Base-by-base conservation (phyloP, 164 flowering plant species). In the Cinnamomum chago region DNA sequence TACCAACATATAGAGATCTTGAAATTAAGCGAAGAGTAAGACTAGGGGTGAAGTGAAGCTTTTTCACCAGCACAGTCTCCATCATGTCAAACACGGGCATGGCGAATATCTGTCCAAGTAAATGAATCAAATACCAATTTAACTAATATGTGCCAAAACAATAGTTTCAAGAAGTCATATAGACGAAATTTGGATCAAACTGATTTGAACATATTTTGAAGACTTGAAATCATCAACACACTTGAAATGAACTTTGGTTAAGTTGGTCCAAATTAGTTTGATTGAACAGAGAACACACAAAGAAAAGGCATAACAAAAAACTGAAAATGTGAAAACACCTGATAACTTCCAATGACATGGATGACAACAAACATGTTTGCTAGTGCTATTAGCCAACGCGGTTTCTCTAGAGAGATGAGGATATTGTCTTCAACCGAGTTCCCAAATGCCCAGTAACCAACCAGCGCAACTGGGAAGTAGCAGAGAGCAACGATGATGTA, bases 21-120 rank as follows among this genome's bases (percentile, higher is more conserved):
- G 85, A 76, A 17, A 83, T 15, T 74, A 89, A 83, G 1, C 90
- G 88, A 60, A 90, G 92, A 7, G 40, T 3, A 62, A 72, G 17
- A 66, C 79, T 52, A 2, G 91, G 93, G 11, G 78, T 62, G 72
- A 82, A 85, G 1, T 88, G 62, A 80, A 82, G 62, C 73, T 80
- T 83, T 77, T 74, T 74, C 72, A 91, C 91, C 65, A 87, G 58
- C 13, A 82, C 77, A 30, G 89, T 68, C 67, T 89, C 92, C 35
- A 86, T 18, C 92, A 88, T 89, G 80, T 91, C 90, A 73, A 89
- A 91, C 24, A 87, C 90, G 22, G 92, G 89, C 80, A 85, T 85
- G 2, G 88, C 90, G 77, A 72, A 90, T 17, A 87, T 80, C 90
- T 87, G 64, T 52, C 52, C 50, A 3, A 66, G 22, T 20, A 25